Evolutionary conservation across 148 eudicot species (phyloP), one percentile per base, ranked within the genome.

Genomic region (Dysphania ambrosioides): DNA sequence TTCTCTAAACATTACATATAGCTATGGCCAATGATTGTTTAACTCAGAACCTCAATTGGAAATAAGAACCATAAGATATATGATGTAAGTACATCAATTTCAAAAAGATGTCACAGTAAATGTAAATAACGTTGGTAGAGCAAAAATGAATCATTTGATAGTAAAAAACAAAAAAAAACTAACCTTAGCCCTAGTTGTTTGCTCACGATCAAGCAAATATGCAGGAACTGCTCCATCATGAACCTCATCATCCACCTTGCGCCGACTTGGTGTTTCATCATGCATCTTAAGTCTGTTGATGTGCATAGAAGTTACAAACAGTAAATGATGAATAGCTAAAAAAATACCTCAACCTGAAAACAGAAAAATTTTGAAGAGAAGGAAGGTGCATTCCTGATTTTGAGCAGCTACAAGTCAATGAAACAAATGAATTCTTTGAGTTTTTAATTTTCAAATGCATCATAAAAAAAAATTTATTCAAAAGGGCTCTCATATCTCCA

Each of bases 171-270:
- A 11, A 38, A 51, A n/a, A 41, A 35, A 66, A 72, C 83, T 40
- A 21, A 90, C 99, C 99, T 95, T 95, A 6, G 97, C 99, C 70
- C 97, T 88, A 8, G 91, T 79, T 56, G 99, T 90, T 63, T 82
- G 84, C 62, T 95, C 97, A 95, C 99, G 97, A 75, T 95, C 99
- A 84, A 95, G 93, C 81, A 95, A 85, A 88, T 90, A 95, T 0
- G 94, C 87, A 79, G 99, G 99, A 66, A 87, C 69, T 40, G 97
- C 99, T 38, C 99, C 99, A 19, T 92, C 97, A 2, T 82, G 92
- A 73, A 95, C 99, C 30, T 95, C 85, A 81, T 92, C 96, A 86
- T 95, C 97, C 66, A 95, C 97, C 92, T 90, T 95, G 67, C 94
- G 92, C 86, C 99, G 84, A 77, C 87, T 80, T 44, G 91, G 76